Evolutionary conservation across 257 asterid species (phyloP), one percentile per base, ranked within the genome.

Genomic region (Oldenlandia corymbosa): DNA sequence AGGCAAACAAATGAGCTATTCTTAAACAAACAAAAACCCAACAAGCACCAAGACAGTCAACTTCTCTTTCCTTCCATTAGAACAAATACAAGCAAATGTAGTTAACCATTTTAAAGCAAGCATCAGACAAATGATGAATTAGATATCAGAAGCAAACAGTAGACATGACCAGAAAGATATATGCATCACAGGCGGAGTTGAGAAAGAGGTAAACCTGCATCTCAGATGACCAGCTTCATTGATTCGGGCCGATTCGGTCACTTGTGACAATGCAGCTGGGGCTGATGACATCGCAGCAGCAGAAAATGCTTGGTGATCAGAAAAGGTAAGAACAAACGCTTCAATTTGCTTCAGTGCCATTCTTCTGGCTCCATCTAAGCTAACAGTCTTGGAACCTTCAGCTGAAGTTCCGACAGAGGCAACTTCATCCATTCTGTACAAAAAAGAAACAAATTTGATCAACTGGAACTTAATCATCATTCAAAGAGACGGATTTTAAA

Each of bases 181-280:
- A 37, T 18, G 30, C 24, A 13, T 11, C 5, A 62, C 9, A 5
- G 56, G n/a, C 64, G 28, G 58, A 59, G 59, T 10, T 21, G 50
- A 54, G 50, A 43, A 31, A 65, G 61, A 69, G 50, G 72, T 46
- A 55, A 58, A 88, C 96, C 96, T 88, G 96, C 96, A 88, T 83
- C 96, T 82, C 21, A 88, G 90, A 82, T 85, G 94, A 57, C 91
- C 89, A 0, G 91, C 94, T 81, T 88, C 96, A 65, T 78, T 88
- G 73, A 88, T 88, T n/a, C 86, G 85, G 36, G 88, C 86, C 21
- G 86, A 70, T 73, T 88, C 96, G 8, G 90, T 82, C 20, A 88
- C 84, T 79, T 84, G 96, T 36, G 78, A 20, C 67, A 88, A 62
- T 60, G 86, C 83, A 42, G 94, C 83, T 58, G 91, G 88, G 68